Evolutionary conservation across 176 grass and related monocot species (phyloP), one percentile per base, ranked within the genome.

Genomic region (Aegilops umbellulata): DNA sequence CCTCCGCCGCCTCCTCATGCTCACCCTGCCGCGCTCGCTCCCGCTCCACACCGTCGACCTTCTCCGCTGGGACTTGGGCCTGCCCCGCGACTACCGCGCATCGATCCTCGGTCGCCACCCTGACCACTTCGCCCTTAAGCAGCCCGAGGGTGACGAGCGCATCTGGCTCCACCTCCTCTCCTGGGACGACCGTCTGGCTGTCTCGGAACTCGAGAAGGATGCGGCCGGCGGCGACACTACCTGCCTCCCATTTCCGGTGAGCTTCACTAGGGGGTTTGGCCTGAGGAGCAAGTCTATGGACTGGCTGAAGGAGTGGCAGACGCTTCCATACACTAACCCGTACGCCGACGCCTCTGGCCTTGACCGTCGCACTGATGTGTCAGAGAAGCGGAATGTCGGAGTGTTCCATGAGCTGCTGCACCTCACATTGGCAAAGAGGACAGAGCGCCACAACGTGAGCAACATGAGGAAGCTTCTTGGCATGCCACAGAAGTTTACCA

Each of bases 401-500:
- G 92, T 94, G n/a, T 97, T 97, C 90, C 94, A 97, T 53, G 92
- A 94, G 77, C 88, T 94, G 63, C 73, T 94, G 44, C 94, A 94
- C 78, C 90, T 97, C 71, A 97, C 92, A 2, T 80, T 94, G 31
- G 90, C 76, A 10, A 94, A 94, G 77, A 97, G 89, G 61, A 97
- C 88, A 0, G 88, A 90, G 39, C 85, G 94, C 68, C 90, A 68
- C 38, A 97, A 90, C 6, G 83, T 92, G 23, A 97, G 92, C 90
- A 97, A 94, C 74, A 87, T 97, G 86, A 87, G 94, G 80, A 89
- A 81, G 90, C 88, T 88, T 14, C 88, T 94, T 42, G 80, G 83
- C 23, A 89, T 97, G 88, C 92, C 92, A 0, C 90, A 94, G 80
- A 97, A 97, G 83, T 97, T 97, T 55, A 97, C 94, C 83, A 94